Base-by-base conservation (phyloP, 2,329 filamentous ascomycete species). In the Ophiostoma sp. region DNA sequence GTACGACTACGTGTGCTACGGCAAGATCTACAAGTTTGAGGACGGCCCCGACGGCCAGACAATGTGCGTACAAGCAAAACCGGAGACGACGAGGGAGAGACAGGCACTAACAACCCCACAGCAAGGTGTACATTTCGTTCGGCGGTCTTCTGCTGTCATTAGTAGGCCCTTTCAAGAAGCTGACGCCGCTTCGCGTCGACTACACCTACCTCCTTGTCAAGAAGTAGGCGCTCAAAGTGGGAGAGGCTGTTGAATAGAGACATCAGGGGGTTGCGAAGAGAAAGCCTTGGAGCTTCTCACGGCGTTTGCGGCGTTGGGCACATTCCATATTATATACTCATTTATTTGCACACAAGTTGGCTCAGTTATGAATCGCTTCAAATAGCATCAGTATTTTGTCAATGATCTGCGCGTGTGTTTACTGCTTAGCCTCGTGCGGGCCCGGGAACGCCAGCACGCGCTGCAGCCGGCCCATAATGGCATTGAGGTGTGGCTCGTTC, bases 161-260 rank as follows among this genome's bases (percentile, higher is more conserved):
- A 68, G 91, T 97, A 75, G 95, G 96, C 5, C 95, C 95, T 2
- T 95, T 96, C 79, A 96, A 95, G 84, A 97, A 97, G 82, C 86
- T 99, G 71, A 96, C 91, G 45, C 90, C 93, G 41, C 81, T 99
- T 76, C 87, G 93, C 74, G 94, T 97, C 75, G 95, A 99, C 78
- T 89, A 97, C 76, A 88, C 96, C 72, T 99, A 99, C 77, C 85
- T 99, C 70, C 84, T 98, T 70, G 83, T 96, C 74, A 99, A 97
- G 87, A 97, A 96, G 87, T 94, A 80, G 75, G 68, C 3, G n/a
- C n/a, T 5, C 16, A 12, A 16, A 47, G 2, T 6, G 45, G 45
- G 45, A n/a, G 3, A 4, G 5, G 14, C 12, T 16, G 14, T 16
- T n/a, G 5, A 45, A 45, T 12, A 36, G 42, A 49, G 9, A 18